Evolutionary conservation across 306 rosid species (phyloP).

Genomic region (Acmispon strigosus): DNA sequence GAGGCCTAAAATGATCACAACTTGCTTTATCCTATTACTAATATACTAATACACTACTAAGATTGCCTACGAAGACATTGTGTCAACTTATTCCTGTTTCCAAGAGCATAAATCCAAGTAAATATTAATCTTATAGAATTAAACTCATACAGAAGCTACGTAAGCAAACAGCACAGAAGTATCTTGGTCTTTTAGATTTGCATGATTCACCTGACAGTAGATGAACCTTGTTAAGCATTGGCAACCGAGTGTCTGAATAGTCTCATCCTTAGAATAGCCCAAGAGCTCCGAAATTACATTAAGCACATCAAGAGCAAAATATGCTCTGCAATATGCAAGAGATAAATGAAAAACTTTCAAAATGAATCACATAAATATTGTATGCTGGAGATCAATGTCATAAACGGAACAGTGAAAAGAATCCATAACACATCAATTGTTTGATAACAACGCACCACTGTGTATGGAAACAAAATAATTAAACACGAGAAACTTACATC

Average conservation of each 20-base stretch:
- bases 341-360: not conserved
- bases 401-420: not conserved
- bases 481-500: conserved; percentile 60
- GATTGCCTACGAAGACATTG: not conserved
- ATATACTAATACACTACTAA: not conserved
- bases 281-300: conserved; percentile 71
- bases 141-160: not conserved
- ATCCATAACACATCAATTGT: not conserved
- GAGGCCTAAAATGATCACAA: not conserved
- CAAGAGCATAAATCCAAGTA: not conserved
- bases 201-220: conserved; percentile 61
- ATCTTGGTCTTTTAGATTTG: not conserved
- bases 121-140: not conserved
- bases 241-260: conserved; percentile 71
- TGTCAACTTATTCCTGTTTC: not conserved
- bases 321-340: conserved; percentile 54
- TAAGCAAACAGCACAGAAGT: not conserved
- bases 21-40: not conserved
- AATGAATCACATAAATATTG: not conserved
- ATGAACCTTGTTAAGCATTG: conserved; percentile 77
- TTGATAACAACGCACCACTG: not conserved
- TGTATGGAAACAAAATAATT: conserved; percentile 2
- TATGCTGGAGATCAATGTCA: not conserved
- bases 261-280: conserved; percentile 68
- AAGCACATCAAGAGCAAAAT: conserved; percentile 73